Evolutionary conservation across 169 alveolate genomes (phyloP).

Genomic region (Plasmodium cynomolgi): DNA sequence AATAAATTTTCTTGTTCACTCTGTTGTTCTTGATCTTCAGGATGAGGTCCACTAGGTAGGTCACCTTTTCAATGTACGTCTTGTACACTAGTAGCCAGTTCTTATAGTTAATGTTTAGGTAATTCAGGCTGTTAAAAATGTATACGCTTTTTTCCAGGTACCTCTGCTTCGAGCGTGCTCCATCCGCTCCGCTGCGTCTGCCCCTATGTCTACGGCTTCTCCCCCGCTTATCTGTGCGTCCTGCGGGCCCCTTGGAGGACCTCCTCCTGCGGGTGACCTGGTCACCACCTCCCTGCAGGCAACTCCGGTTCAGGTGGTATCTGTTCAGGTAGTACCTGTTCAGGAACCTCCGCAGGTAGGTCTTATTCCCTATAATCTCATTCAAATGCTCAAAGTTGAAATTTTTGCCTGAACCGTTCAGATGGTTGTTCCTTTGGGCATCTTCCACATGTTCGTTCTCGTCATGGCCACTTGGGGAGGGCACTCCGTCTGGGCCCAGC

Average conservation of each 20-base stretch:
- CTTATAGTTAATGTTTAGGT: slow-evolving; percentile 67
- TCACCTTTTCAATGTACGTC: slow-evolving; percentile 48
- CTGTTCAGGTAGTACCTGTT: slow-evolving; percentile 25
- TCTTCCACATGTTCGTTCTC: neutral
- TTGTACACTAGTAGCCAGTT: slow-evolving; percentile 70
- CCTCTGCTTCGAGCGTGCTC: neutral
- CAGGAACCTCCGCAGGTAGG: neutral
- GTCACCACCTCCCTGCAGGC: neutral
- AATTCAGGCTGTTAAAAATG: slow-evolving; percentile 60
- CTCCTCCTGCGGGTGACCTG: neutral
- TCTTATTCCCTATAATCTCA: slow-evolving; percentile 37
- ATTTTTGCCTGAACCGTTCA: neutral
- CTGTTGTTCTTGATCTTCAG: slow-evolving; percentile 51
- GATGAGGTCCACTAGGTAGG: slow-evolving; percentile 51
- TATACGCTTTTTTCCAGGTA: slow-evolving; percentile 45
- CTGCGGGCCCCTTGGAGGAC: neutral
- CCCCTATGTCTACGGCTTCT: neutral
- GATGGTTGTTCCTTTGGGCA: neutral
- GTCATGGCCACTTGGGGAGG: neutral
- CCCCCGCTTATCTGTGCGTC: neutral
- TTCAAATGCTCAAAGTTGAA: slow-evolving; percentile 37
- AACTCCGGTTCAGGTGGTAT: slow-evolving; percentile 23
- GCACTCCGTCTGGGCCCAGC: neutral
- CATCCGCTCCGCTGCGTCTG: neutral
- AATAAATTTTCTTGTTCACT: slow-evolving; percentile 20